Evolutionary conservation across 1,139 yeast species (phyloP).

Genomic region (Yamadazyma dendronema): DNA sequence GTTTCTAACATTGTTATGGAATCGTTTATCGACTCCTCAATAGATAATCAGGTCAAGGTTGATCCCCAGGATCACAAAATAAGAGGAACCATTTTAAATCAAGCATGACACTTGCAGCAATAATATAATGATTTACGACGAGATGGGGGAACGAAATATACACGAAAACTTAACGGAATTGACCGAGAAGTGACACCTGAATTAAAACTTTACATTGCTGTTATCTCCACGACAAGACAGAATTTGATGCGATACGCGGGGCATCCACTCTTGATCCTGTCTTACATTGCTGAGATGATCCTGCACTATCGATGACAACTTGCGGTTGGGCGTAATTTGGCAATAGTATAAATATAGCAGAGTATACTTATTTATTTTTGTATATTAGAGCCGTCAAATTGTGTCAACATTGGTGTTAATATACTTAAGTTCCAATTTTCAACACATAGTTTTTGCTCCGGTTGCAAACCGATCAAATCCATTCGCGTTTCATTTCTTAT

Average conservation of each 20-base stretch:
- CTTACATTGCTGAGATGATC: neutral
- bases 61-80: slow-evolving; percentile 41
- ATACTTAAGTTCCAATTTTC: too few species aligned
- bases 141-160: too few species aligned
- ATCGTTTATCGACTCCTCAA: slow-evolving; percentile 42
- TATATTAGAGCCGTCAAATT: too few species aligned
- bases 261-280: neutral
- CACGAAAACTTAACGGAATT: neutral
- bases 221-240: neutral
- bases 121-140: too few species aligned
- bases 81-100: neutral
- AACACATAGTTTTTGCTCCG: too few species aligned
- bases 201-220: neutral
- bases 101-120: too few species aligned
- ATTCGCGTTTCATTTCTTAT: slow-evolving; percentile 1
- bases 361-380: neutral
- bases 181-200: neutral
- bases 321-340: neutral
- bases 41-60: slow-evolving; percentile 36
- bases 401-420: too few species aligned
- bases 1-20: slow-evolving; percentile 50
- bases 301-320: too few species aligned
- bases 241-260: neutral
- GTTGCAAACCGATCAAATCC: neutral
- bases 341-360: neutral